Percentiles rank a stretch among this genome's conserved stretches.
Evolutionary conservation across 2,329 filamentous ascomycete genomes (phyloP).

Genomic region (Curvularia lunata): DNA sequence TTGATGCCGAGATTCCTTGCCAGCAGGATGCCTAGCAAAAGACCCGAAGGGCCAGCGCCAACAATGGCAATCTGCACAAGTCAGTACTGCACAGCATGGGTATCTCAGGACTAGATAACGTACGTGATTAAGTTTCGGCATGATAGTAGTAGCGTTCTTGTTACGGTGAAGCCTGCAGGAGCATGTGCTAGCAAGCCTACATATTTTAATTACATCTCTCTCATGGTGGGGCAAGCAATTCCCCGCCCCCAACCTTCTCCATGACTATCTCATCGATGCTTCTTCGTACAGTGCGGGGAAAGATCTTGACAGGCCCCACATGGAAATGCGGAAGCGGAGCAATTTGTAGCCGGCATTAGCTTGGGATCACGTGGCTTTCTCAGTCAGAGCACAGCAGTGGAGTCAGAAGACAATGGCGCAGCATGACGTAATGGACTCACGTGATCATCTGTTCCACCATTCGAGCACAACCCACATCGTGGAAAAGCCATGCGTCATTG

Average conservation of each 20-base stretch:
- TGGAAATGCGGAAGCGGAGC: conserved; percentile 13
- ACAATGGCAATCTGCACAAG: conserved; percentile 35
- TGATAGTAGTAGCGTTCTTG: conserved; percentile 15
- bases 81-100: conserved; percentile 12
- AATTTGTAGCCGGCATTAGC: conserved; percentile 13
- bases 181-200: conserved; percentile 9
- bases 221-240: conserved; percentile 27
- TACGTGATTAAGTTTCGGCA: conserved; percentile 45
- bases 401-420: neutral
- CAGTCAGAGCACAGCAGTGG: conserved; percentile 6
- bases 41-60: conserved; percentile 45
- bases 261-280: conserved; percentile 8
- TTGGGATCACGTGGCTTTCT: conserved; percentile 11
- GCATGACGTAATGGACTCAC: conserved; percentile 7
- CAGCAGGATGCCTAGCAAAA: conserved; percentile 55
- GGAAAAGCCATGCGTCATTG: conserved; percentile 2
- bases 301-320: conserved; percentile 25
- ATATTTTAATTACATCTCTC: conserved; percentile 9
- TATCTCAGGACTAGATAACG: neutral
- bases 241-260: conserved; percentile 19
- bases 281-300: conserved; percentile 24
- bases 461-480: neutral
- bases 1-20: conserved; percentile 58
- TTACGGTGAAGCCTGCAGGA: conserved; percentile 11
- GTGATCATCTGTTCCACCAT: neutral